Conservation (phyloP, 352 stramenopile genomes). For the Phytophthora capsici region DNA sequence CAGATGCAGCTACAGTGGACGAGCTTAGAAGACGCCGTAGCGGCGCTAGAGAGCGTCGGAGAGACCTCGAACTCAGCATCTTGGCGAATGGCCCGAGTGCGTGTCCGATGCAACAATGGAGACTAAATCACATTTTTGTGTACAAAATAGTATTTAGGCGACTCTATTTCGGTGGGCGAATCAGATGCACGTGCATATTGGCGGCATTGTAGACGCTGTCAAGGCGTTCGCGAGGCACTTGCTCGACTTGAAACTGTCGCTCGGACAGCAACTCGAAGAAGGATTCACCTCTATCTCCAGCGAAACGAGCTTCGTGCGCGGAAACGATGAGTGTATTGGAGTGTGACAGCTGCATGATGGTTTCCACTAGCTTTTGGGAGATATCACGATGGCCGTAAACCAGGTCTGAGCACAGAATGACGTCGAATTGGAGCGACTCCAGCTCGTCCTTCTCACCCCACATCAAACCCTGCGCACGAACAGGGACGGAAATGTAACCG, state of each 20-base stretch:
- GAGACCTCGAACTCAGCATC: constrained; percentile 16
- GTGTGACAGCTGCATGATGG: constrained; percentile 46
- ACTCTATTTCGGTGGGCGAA: constrained; percentile 19
- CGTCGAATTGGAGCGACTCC: constrained; percentile 40
- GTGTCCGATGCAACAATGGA: constrained; percentile 4
- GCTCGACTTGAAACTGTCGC: constrained; percentile 38
- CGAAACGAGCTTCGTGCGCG: constrained; percentile 60
- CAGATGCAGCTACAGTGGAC: constrained; percentile 1
- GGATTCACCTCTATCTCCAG: constrained; percentile 54
- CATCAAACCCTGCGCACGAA: constrained; percentile 42
- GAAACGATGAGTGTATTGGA: constrained; percentile 48
- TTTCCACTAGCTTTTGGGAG: constrained; percentile 49
- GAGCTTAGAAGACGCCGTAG: constrained; percentile 13
- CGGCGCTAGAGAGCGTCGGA: constrained; percentile 15
- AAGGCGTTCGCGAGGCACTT: constrained; percentile 41
- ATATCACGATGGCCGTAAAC: constrained; percentile 59
- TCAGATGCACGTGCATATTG: constrained; percentile 58
- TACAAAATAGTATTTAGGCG: constrained; percentile 3
- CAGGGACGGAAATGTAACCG: constrained; percentile 23
- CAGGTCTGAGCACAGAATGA: constrained; percentile 65
- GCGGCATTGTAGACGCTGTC: constrained; percentile 49
- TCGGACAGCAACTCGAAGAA: constrained; percentile 46
- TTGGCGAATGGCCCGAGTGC: constrained; percentile 10
- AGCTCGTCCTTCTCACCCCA: constrained; percentile 42
- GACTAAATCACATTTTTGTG: constrained; percentile 5